Base-by-base conservation (phyloP, 2,329 filamentous ascomycete genomes). In the Pyricularia grisea region DNA sequence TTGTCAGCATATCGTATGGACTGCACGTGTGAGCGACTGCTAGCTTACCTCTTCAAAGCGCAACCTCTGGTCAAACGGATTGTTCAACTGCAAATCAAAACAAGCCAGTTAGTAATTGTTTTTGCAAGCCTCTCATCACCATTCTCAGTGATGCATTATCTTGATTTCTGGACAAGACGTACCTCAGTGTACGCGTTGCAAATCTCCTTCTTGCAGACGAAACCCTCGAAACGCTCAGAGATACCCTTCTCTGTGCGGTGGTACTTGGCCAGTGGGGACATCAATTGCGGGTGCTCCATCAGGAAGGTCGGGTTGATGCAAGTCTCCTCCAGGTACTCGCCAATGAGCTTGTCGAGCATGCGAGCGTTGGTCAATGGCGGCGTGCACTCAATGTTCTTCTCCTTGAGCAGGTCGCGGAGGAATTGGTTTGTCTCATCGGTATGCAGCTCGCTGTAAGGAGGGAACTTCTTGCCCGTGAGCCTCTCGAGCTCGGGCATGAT, bases 201-300 rank as follows among this genome's bases (percentile, higher is more conserved):
- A 74, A 98, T 97, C 79, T 98, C 94, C 87, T 95, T 96, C 86
- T 93, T 96, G 85, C 91, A 93, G 65, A 97, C 95, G 74, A 99
- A 99, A 12, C 92, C 94, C 82, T 99, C 95, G 79, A 98, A 98
- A 69, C 95, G 92, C 84, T 99, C 95, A 79, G 93, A 97, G 42
- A 99, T 87, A 75, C 94, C 95, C 68, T 90, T 86, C 72, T 88
- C 87, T 65, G 85, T 81, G 73, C 95, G 92, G 81, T 97, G 92
- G 80, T 94, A 94, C 86, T 99, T 99, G 84, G 95, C 95, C 23
- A 99, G 85, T 10, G 95, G 95, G 20, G 92, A 95, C 94, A 98
- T 96, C 86, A 93, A 90, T 77, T 91, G 86, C 7, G 87, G 85
- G 78, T 92, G 90, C 65, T 88, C 88, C n/a, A 84, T 70, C 72